A percentile compares a stretch with the other conserved stretches of the same genome.
Conservation (phyloP, 2,329 filamentous ascomycete species). For the Monilinia polystroma region DNA sequence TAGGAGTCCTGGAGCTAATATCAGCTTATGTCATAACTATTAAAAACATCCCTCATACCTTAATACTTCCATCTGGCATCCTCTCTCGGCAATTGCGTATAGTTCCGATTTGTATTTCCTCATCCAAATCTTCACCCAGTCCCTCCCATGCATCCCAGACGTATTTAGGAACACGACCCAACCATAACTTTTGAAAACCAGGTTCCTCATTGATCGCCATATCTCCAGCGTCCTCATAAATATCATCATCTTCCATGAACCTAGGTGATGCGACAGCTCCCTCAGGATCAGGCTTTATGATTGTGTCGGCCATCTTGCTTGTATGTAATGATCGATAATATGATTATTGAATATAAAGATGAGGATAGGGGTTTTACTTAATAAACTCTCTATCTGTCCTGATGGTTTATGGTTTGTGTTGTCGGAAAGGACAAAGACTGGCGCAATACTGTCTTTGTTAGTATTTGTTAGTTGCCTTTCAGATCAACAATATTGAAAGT, state of each 20-base stretch:
- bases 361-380: background rate
- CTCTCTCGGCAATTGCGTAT: slow-evolving; percentile 50
- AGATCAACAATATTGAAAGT: slow-evolving; percentile 1
- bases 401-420: background rate
- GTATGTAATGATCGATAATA: background rate
- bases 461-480: background rate
- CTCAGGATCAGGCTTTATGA: slow-evolving; percentile 53
- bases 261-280: slow-evolving; percentile 45
- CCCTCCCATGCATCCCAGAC: slow-evolving; percentile 78
- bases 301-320: slow-evolving; percentile 37
- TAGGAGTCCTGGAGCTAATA: slow-evolving; percentile 44
- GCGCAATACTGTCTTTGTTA: slow-evolving; percentile 1
- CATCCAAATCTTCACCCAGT: slow-evolving; percentile 65
- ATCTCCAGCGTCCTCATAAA: slow-evolving; percentile 67
- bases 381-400: background rate
- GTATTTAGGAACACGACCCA: slow-evolving; percentile 75
- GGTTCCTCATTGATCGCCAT: slow-evolving; percentile 52
- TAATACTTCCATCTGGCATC: slow-evolving; percentile 53
- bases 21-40: slow-evolving; percentile 23
- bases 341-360: background rate
- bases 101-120: slow-evolving; percentile 78
- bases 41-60: slow-evolving; percentile 35
- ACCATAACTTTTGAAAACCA: slow-evolving; percentile 54
- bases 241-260: slow-evolving; percentile 59
- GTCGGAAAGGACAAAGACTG: slow-evolving; percentile 1